Percentiles rank a stretch among this genome's conserved stretches.
phyloP scores from a whole-genome alignment of 768 basidiomycete species.

The Wakefieldia striispora region DNA sequence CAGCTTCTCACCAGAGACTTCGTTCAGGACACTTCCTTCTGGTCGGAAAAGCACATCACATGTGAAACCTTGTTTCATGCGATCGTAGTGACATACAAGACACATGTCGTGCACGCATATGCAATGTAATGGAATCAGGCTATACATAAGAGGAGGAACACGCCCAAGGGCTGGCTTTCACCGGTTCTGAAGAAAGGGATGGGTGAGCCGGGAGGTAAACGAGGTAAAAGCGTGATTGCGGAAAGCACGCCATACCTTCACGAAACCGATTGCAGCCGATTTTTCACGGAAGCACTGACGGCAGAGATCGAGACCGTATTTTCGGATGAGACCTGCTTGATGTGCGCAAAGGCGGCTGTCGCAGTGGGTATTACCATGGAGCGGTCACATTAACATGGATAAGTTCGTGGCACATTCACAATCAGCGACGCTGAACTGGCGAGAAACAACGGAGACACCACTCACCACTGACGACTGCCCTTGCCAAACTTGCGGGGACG shows the following conservation, averaged over 20 bases:
- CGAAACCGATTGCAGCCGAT: slow-evolving; percentile 88
- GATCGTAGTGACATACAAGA: slow-evolving; percentile 19
- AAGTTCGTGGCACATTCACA: background rate
- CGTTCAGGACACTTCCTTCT: no score
- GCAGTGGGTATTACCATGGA: no score
- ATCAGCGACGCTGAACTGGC: background rate
- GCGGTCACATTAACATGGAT: no score
- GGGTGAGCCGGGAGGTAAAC: background rate
- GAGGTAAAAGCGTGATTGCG: background rate
- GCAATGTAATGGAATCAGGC: background rate
- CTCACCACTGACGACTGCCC: slow-evolving; percentile 92
- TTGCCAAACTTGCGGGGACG: slow-evolving; percentile 94
- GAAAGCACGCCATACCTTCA: slow-evolving; percentile 64
- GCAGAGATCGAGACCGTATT: slow-evolving; percentile 96
- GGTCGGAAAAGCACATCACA: background rate
- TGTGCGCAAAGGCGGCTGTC: slow-evolving; percentile 97
- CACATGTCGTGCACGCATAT: slow-evolving; percentile 5
- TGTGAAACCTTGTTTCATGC: slow-evolving; percentile 17
- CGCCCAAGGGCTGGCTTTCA: slow-evolving; percentile 28
- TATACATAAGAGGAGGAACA: background rate
- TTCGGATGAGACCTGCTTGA: slow-evolving; percentile 96
- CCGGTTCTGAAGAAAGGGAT: slow-evolving; percentile 39
- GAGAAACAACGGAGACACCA: slow-evolving; percentile 4
- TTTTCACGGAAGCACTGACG: slow-evolving; percentile 99
- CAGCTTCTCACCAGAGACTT: no score